phyloP scores from a whole-genome alignment of 2,329 filamentous ascomycete genomes.

The Ophiocordyceps australis region DNA sequence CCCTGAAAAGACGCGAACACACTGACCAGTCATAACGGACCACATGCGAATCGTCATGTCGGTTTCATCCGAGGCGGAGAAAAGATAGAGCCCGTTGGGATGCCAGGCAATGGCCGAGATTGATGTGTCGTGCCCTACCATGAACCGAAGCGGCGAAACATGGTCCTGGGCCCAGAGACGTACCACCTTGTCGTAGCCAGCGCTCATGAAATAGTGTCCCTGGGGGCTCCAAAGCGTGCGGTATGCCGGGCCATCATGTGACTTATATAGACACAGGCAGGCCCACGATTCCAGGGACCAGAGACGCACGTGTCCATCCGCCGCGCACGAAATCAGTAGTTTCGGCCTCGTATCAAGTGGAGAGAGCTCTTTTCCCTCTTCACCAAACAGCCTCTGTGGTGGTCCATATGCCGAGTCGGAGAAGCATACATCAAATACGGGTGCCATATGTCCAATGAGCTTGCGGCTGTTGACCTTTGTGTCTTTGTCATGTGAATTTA shows the following conservation, averaged over 20 bases:
- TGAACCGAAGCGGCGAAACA: constrained; percentile 70
- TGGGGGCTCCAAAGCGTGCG: constrained; percentile 80
- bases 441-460: constrained; percentile 77
- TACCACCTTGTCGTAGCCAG: constrained; percentile 76
- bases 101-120: constrained; percentile 92
- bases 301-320: constrained; percentile 72
- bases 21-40: constrained; percentile 74
- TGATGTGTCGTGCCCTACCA: constrained; percentile 83
- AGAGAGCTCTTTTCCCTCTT: constrained; percentile 21
- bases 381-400: constrained; percentile 29
- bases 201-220: constrained; percentile 86
- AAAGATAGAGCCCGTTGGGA: constrained; percentile 82
- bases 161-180: constrained; percentile 88
- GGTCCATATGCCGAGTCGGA: constrained; percentile 48
- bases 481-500: constrained; percentile 38
- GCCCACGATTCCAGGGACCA: constrained; percentile 89
- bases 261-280: constrained; percentile 88
- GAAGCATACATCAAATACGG: constrained; percentile 81
- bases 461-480: constrained; percentile 44
- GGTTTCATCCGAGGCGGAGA: constrained; percentile 71
- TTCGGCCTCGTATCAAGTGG: constrained; percentile 40
- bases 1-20: constrained; percentile 81
- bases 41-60: constrained; percentile 95
- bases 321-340: constrained; percentile 72
- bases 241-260: constrained; percentile 79